Base-by-base conservation (phyloP, 1,139 yeast genomes). In the Suhomyces yuchorum region DNA sequence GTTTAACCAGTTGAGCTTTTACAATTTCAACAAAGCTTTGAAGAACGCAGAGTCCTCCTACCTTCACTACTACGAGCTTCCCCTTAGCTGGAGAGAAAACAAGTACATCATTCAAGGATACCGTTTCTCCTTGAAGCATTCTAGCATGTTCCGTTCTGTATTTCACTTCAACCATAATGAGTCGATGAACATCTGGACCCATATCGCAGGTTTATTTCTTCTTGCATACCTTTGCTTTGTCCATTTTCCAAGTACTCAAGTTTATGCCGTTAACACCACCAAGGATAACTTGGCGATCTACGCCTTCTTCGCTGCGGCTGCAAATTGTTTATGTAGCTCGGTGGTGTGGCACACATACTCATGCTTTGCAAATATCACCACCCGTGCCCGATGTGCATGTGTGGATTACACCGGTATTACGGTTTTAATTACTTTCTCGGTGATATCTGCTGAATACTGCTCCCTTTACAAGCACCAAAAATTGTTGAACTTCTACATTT, bases 351-450 rank as follows among this genome's bases (percentile, higher is more conserved):
- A 93, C 67, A 88, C 97, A 2, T 92, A 90, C 66, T 82, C 87
- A 50, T 85, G 91, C 53, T 87, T 91, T 56, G 84, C 95, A 17
- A 78, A 79, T 48, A 68, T 86, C 42, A 69, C 77, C 22, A 68
- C 84, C 49, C 78, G 96, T 62, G 77, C 84, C 53, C 80, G 81
- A 49, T 89, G 88, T 67, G 97, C 97, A 0, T 93, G 99, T 67
- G 84, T 92, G 41, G 99, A 93, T 69, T 93, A 93, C 65, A 87
- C 96, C 8, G 99, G 99, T 1, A 93, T 93, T 56, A 90, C 97
- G 0, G 79, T 91, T 11, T 73, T 93, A 53, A 91, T 93, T 56
- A 87, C 97, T 0, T 92, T 96, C n/a, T 88, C 96, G 1, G 87
- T 93, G 44, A 73, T 93, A 38, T 82, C 96, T 4, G 86, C 93